Evolutionary conservation across 179 eudicot genomes (phyloP).

Genomic region (Gypsophila paniculata): DNA sequence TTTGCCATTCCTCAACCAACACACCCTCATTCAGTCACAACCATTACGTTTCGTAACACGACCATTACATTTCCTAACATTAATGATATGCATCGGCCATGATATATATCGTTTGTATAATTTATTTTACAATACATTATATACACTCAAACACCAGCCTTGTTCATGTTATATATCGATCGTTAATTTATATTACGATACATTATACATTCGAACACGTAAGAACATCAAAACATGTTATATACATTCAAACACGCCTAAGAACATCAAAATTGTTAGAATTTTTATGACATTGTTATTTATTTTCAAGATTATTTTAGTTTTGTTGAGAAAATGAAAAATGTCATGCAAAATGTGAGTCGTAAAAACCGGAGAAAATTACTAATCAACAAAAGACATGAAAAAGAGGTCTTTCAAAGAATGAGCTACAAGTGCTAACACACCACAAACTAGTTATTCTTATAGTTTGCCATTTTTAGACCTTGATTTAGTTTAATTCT

Average conservation of each 20-base stretch:
- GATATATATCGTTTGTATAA: too few relatives aligned
- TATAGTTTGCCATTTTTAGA: slow-evolving; percentile 12
- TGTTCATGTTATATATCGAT: too few relatives aligned
- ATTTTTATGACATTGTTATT: not conserved
- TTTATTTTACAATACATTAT: too few relatives aligned
- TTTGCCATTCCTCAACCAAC: slow-evolving; percentile 42
- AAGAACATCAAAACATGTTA: too few relatives aligned
- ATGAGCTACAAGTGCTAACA: slow-evolving; percentile 21
- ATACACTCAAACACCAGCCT: too few relatives aligned
- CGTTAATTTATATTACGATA: too few relatives aligned
- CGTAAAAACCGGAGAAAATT: slow-evolving; percentile 23
- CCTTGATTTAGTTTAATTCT: not conserved
- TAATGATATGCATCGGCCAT: not conserved
- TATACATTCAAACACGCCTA: not conserved
- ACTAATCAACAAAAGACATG: slow-evolving; percentile 19
- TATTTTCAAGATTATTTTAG: not conserved
- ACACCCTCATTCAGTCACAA: slow-evolving; percentile 22
- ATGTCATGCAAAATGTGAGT: slow-evolving; percentile 22
- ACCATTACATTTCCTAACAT: not conserved
- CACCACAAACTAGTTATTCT: not conserved
- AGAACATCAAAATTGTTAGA: not conserved
- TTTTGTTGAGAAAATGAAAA: slow-evolving; percentile 15
- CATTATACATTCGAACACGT: too few relatives aligned
- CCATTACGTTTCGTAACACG: not conserved
- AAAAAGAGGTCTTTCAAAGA: slow-evolving; percentile 13